phyloP scores from a whole-genome alignment of 2,329 filamentous ascomycete species.

The Huntiella moniliformis region DNA sequence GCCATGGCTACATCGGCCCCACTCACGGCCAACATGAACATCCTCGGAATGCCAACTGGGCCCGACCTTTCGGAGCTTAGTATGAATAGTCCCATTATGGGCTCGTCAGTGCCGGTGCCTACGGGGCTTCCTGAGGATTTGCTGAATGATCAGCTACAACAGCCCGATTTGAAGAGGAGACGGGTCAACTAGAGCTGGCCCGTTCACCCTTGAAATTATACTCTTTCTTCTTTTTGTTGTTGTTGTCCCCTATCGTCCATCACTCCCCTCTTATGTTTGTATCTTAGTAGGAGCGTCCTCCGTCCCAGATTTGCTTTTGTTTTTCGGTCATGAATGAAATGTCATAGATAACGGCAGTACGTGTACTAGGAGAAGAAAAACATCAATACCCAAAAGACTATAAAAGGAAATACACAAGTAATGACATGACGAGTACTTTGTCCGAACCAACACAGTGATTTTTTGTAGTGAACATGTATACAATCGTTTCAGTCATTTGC shows the following conservation, averaged over 20 bases:
- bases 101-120: neutral
- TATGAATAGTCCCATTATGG: conserved; percentile 9
- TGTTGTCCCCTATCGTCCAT: neutral
- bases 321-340: too few species aligned
- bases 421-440: neutral
- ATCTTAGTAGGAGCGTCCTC: neutral
- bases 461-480: neutral
- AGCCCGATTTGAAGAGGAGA: conserved; percentile 9
- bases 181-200: conserved; percentile 6
- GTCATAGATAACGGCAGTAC: too few species aligned
- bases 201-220: neutral
- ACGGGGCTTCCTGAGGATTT: conserved; percentile 6
- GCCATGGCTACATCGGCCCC: neutral
- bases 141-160: neutral
- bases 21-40: neutral
- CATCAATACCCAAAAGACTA: too few species aligned
- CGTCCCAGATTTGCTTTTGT: too few species aligned
- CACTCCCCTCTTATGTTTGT: neutral
- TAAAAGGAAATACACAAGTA: conserved; percentile 2
- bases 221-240: neutral
- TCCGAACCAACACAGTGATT: neutral
- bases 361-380: too few species aligned
- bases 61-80: conserved; percentile 9
- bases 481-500: neutral
- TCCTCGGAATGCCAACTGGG: conserved; percentile 5